A percentile compares a stretch with the other conserved stretches of the same genome.
Evolutionary conservation across 2,329 filamentous ascomycete genomes (phyloP).

Genomic region (Neophaeococcomyces aloes): DNA sequence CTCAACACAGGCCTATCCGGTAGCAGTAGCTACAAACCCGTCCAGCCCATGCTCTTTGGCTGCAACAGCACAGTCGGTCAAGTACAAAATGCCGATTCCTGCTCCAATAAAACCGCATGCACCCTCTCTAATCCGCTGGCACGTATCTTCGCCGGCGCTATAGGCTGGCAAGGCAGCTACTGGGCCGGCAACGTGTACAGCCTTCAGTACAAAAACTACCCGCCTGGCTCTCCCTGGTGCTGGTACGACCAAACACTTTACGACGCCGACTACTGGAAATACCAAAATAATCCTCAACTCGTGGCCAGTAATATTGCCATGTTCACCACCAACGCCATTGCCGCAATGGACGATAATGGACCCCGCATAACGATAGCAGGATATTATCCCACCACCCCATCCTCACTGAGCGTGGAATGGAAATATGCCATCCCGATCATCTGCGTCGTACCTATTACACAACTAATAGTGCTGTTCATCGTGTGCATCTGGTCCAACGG

Average conservation of each 20-base stretch:
- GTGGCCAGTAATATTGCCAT: slow-evolving; percentile 15
- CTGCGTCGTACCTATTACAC: slow-evolving; percentile 15
- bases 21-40: slow-evolving; percentile 5
- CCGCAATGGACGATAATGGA: slow-evolving; percentile 19
- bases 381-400: slow-evolving; percentile 68
- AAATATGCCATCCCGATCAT: slow-evolving; percentile 16
- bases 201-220: slow-evolving; percentile 5
- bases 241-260: neutral
- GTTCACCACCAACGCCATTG: slow-evolving; percentile 17
- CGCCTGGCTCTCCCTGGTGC: slow-evolving; percentile 1
- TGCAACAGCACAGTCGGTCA: slow-evolving; percentile 18
- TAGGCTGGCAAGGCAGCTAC: slow-evolving; percentile 17
- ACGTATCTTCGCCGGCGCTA: slow-evolving; percentile 17
- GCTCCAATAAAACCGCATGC: neutral
- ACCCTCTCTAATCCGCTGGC: slow-evolving; percentile 12
- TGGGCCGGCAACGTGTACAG: neutral
- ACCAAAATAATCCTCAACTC: neutral
- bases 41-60: slow-evolving; percentile 13
- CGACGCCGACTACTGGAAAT: neutral
- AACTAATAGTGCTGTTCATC: slow-evolving; percentile 15
- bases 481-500: slow-evolving; percentile 19
- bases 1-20: slow-evolving; percentile 16
- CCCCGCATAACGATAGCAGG: slow-evolving; percentile 54
- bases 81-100: slow-evolving; percentile 4
- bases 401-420: slow-evolving; percentile 76